These are phyloP conservation scores for Volvox carteri DNA, from an alignment of 163 green algal genomes.

Conservation along the genomic window DNA sequence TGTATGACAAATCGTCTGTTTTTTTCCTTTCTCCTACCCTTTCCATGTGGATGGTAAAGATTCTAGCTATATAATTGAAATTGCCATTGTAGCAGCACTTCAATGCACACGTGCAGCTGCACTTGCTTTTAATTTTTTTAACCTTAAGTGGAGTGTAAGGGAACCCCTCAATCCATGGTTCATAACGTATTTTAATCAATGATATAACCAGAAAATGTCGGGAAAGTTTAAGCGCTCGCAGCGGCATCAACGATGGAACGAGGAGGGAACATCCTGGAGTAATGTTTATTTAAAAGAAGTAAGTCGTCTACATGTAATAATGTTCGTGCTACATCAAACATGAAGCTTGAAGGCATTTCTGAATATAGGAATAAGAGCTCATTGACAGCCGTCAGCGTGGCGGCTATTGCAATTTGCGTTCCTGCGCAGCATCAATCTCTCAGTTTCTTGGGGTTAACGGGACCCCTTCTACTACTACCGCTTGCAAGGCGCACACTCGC, in stretches of 20 bases:
- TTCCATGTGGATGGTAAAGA: neutral
- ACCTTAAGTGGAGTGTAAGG: neutral
- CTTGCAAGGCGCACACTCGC: too few relatives aligned
- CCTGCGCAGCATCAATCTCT: neutral
- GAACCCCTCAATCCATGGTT: neutral
- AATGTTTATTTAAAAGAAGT: conserved; percentile 23
- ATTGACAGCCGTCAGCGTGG: neutral
- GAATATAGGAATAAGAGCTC: too few relatives aligned
- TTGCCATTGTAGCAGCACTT: neutral
- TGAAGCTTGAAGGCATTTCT: neutral
- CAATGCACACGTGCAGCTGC: neutral
- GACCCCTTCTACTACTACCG: too few relatives aligned
- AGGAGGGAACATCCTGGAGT: conserved; percentile 26
- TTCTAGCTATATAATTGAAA: neutral
- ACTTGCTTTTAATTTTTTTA: neutral
- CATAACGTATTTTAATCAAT: neutral
- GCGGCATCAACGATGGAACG: conserved; percentile 42
- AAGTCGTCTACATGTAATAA: neutral
- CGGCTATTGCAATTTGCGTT: neutral
- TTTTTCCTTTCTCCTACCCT: neutral
- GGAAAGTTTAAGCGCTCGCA: conserved; percentile 49
- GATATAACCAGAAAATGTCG: conserved; percentile 1
- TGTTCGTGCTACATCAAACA: neutral
- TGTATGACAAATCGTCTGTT: neutral
- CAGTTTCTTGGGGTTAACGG: neutral